Evolutionary conservation across 768 basidiomycete genomes (phyloP).

Genomic region (Auricularia sp.): DNA sequence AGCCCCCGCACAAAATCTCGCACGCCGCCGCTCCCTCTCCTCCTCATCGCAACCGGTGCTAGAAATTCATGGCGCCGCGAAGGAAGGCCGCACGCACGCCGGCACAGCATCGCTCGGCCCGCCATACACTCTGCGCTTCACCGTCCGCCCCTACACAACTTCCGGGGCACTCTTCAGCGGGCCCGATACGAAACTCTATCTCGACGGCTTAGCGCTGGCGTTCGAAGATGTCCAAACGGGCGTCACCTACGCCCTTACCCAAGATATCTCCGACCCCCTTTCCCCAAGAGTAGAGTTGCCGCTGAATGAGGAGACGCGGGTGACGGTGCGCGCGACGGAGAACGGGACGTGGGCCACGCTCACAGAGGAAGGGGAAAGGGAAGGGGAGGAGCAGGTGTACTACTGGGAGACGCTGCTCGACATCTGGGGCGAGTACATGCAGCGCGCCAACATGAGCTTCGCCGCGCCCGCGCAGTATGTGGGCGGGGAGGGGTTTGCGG

Average conservation of each 20-base stretch:
- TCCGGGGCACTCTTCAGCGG: conserved; percentile 26
- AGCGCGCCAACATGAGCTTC: conserved; percentile 34
- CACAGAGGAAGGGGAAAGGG: neutral
- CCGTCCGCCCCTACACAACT: conserved; percentile 22
- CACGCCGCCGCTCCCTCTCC: conserved; percentile 25
- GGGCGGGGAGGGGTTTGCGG: conserved; percentile 25
- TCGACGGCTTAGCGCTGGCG: conserved; percentile 30
- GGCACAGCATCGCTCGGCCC: conserved; percentile 29
- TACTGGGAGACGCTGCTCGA: conserved; percentile 30
- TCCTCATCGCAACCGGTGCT: conserved; percentile 13
- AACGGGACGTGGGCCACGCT: conserved; percentile 27
- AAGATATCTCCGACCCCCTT: conserved; percentile 24
- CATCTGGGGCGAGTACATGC: conserved; percentile 32
- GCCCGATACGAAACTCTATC: conserved; percentile 15
- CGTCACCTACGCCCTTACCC: conserved; percentile 26
- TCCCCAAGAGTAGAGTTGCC: conserved; percentile 17
- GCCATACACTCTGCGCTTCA: conserved; percentile 33
- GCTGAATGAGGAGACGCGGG: conserved; percentile 21
- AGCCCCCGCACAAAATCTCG: conserved; percentile 36
- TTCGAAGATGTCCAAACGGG: conserved; percentile 26
- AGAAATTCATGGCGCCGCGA: conserved; percentile 4
- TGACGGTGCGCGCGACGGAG: conserved; percentile 29
- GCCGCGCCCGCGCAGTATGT: conserved; percentile 30
- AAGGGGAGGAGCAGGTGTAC: conserved; percentile 15
- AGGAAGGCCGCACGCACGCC: conserved; percentile 19